Evolutionary conservation across 2,329 filamentous ascomycete genomes (phyloP).

Genomic region (Curvularia sp.): DNA sequence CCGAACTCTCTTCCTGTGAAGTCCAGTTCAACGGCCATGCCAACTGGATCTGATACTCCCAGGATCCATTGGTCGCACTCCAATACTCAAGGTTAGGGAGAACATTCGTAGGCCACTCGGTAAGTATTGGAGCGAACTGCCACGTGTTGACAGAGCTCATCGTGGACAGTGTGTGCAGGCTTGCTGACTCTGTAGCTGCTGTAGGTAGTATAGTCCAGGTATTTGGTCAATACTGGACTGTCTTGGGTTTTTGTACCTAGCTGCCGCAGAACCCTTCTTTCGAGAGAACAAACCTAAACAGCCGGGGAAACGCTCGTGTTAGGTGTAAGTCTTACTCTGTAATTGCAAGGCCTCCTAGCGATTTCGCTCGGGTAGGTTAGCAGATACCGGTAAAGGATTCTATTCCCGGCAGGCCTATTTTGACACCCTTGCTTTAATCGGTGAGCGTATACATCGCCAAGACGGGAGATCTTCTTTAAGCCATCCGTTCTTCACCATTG

Average conservation of each 20-base stretch:
- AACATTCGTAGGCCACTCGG: slow-evolving; percentile 31
- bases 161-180: neutral
- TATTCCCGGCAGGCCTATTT: slow-evolving; percentile 14
- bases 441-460: neutral
- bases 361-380: neutral
- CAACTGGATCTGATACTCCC: slow-evolving; percentile 46
- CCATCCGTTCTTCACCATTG: neutral
- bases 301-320: neutral
- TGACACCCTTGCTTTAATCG: slow-evolving; percentile 2
- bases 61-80: slow-evolving; percentile 43
- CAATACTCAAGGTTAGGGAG: slow-evolving; percentile 41
- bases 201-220: neutral
- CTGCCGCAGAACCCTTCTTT: neutral
- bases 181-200: neutral
- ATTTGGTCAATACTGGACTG: neutral
- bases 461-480: neutral
- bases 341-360: neutral
- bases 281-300: neutral
- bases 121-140: slow-evolving; percentile 39
- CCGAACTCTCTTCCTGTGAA: slow-evolving; percentile 27
- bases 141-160: slow-evolving; percentile 37
- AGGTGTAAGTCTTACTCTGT: neutral
- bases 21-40: slow-evolving; percentile 46
- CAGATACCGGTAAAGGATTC: slow-evolving; percentile 7
- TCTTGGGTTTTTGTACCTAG: neutral